Evolutionary conservation across 208 protist genomes (phyloP).

Genomic region (Acanthamoeba royreba): DNA sequence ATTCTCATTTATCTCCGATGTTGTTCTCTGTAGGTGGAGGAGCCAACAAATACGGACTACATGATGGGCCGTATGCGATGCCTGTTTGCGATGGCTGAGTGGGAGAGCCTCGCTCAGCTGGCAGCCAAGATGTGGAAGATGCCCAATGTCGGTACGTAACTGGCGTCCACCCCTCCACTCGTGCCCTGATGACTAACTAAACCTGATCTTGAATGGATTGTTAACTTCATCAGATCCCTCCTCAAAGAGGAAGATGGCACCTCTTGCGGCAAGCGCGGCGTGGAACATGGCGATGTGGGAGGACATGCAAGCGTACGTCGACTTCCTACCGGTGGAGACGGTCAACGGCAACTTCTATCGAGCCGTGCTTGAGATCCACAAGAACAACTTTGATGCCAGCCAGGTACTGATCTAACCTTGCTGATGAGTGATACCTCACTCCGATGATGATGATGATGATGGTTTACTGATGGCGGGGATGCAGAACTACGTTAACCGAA

Average conservation of each 20-base stretch:
- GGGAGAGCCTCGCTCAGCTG: slow-evolving; percentile 85
- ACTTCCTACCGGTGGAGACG: slow-evolving; percentile 86
- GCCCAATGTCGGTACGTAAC: not conserved
- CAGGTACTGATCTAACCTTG: too few species aligned
- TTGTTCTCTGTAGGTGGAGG: slow-evolving; percentile 78
- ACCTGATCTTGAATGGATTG: too few species aligned
- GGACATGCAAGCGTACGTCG: slow-evolving; percentile 71
- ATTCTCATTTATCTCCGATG: too few species aligned
- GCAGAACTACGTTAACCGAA: slow-evolving; percentile 84
- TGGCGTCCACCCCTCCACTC: too few species aligned
- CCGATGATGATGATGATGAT: too few species aligned
- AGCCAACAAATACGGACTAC: slow-evolving; percentile 86
- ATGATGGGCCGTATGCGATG: slow-evolving; percentile 95
- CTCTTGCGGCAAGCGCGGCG: slow-evolving; percentile 91
- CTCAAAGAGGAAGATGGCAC: slow-evolving; percentile 80
- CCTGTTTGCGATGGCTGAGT: slow-evolving; percentile 94
- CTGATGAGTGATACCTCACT: too few species aligned
- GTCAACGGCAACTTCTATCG: slow-evolving; percentile 91
- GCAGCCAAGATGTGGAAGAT: slow-evolving; percentile 78
- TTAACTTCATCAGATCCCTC: not conserved
- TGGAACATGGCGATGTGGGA: slow-evolving; percentile 88
- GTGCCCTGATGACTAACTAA: too few species aligned
- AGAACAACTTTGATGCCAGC: slow-evolving; percentile 68
- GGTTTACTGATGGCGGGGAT: not conserved
- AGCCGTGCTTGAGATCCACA: slow-evolving; percentile 72